Evolutionary conservation across 148 eudicot species (phyloP).

Genomic region (Fallopia convolvulus): DNA sequence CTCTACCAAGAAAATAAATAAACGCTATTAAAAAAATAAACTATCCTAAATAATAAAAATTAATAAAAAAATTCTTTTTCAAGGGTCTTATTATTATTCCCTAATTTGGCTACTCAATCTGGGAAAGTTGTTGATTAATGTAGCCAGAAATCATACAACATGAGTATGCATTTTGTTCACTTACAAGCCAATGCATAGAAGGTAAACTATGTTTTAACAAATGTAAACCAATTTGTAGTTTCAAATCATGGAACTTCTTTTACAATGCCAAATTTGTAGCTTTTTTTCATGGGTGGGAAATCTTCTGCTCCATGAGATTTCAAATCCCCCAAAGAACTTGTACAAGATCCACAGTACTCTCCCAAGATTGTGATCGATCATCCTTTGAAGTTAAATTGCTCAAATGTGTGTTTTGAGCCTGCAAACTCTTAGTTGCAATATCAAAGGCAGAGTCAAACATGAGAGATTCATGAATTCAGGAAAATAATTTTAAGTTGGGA

Average conservation of each 20-base stretch:
- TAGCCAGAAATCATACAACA: slow-evolving; percentile 6
- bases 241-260: background rate
- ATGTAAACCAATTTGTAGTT: background rate
- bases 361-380: background rate
- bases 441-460: too few species aligned
- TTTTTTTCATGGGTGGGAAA: background rate
- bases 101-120: slow-evolving; percentile 4
- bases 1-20: too few species aligned
- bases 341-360: background rate
- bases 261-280: background rate
- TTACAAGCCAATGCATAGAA: background rate
- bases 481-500: too few species aligned
- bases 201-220: background rate
- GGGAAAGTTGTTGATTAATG: background rate
- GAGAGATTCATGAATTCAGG: background rate
- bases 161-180: background rate
- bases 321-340: too few species aligned
- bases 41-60: too few species aligned
- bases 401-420: background rate
- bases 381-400: background rate
- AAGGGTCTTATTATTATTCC: slow-evolving; percentile 1
- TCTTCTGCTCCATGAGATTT: background rate
- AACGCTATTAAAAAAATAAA: too few species aligned
- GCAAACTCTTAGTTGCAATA: too few species aligned
- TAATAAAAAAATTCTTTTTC: too few species aligned